Evolutionary conservation across 768 basidiomycete genomes (phyloP).

Genomic region (Leccinum incarnatum): DNA sequence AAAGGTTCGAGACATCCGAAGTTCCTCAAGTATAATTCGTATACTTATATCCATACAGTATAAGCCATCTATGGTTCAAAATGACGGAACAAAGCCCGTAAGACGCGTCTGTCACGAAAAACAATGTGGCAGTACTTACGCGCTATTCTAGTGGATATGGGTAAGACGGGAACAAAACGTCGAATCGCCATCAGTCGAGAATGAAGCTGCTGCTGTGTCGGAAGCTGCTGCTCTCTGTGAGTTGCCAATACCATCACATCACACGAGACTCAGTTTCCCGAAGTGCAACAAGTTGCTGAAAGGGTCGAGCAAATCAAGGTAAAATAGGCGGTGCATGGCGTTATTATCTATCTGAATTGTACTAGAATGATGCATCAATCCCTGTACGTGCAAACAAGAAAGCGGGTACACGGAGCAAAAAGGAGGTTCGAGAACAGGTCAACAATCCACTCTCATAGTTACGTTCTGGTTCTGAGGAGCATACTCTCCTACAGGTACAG

Average conservation of each 20-base stretch:
- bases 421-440: slow-evolving; percentile 70
- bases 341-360: slow-evolving; percentile 1
- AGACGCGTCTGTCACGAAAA: slow-evolving; percentile 18
- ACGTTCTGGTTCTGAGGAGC: background rate
- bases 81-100: slow-evolving; percentile 75
- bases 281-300: slow-evolving; percentile 54
- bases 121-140: background rate
- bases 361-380: slow-evolving; percentile 61
- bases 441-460: background rate
- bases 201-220: slow-evolving; percentile 34
- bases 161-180: slow-evolving; percentile 29
- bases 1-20: slow-evolving; percentile 39
- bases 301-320: slow-evolving; percentile 64
- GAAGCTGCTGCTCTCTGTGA: slow-evolving; percentile 49
- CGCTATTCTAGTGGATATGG: slow-evolving; percentile 62
- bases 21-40: background rate
- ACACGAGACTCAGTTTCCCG: background rate
- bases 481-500: slow-evolving; percentile 46
- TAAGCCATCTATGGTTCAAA: slow-evolving; percentile 74
- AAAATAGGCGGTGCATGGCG: background rate
- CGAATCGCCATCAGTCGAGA: slow-evolving; percentile 4
- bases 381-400: slow-evolving; percentile 70
- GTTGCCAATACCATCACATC: slow-evolving; percentile 1
- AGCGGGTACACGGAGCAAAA: slow-evolving; percentile 69
- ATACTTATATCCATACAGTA: slow-evolving; percentile 40